A percentile compares a stretch with the other conserved stretches of the same genome.
phyloP scores from a whole-genome alignment of 305 asterid species.

The Striga hermonthica region DNA sequence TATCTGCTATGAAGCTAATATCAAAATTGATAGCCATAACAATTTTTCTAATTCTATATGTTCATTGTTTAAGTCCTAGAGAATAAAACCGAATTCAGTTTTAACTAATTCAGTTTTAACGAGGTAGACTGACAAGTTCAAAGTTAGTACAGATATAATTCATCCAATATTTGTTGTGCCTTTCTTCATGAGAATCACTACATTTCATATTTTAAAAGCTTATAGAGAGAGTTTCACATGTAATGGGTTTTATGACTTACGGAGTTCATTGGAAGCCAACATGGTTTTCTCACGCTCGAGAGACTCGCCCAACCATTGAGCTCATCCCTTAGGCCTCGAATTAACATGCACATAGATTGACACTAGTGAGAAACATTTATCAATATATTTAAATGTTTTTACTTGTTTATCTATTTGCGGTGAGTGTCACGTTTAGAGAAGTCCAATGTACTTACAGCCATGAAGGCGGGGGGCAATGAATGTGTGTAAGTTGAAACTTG shows the following conservation, averaged over 20 bases:
- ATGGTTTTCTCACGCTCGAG: slow-evolving; percentile 60
- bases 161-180: too few relatives aligned
- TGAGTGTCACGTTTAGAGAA: slow-evolving; percentile 15
- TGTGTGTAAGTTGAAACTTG: slow-evolving; percentile 77
- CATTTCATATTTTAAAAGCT: too few relatives aligned
- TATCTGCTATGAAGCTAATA: too few relatives aligned
- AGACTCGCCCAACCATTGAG: slow-evolving; percentile 44
- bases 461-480: slow-evolving; percentile 94
- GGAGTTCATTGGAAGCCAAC: slow-evolving; percentile 79
- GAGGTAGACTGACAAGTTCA: too few relatives aligned
- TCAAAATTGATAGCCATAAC: too few relatives aligned
- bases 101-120: too few relatives aligned
- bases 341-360: slow-evolving; percentile 29
- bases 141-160: too few relatives aligned
- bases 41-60: too few relatives aligned
- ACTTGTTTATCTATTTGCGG: background rate
- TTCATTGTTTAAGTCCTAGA: too few relatives aligned
- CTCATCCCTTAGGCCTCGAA: slow-evolving; percentile 58
- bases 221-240: background rate
- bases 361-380: slow-evolving; percentile 24
- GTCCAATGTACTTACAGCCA: slow-evolving; percentile 69
- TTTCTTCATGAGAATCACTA: too few relatives aligned
- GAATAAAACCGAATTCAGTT: too few relatives aligned
- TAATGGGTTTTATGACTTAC: slow-evolving; percentile 43
- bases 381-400: background rate